Evolutionary conservation across 495 filamentous ascomycete species (phyloP), one percentile per base, ranked within the genome.

Genomic region (Rhizodiscina lignyota): DNA sequence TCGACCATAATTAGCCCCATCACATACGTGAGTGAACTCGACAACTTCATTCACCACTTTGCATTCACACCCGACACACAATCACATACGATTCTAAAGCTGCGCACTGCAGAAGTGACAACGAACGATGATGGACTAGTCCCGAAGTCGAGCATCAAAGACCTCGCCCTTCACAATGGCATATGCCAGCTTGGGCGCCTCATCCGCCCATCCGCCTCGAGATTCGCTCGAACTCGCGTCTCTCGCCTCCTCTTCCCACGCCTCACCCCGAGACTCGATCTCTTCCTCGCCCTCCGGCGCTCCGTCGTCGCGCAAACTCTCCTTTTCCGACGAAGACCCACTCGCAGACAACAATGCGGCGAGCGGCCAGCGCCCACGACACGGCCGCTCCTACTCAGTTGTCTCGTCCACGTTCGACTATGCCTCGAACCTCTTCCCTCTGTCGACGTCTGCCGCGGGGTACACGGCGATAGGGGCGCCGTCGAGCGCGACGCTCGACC

Each of bases 221-320:
- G 89, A 96, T 65, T 97, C 89, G 36, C 75, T 97, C 43, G 89
- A 97, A 60, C 79, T 97, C 31, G 89, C 84, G 34, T 94, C 85
- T 19, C 74, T 97, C 37, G 89, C 89, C 10, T 82, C 76, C 31
- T 93, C 86, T 29, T 77, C 71, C 30, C 70, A 60, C 30, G 57
- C 60, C 39, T 69, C 68, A 2, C 63, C 51, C 24, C 62, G 71
- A 24, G 68, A 72, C 24, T 77, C 74, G 2, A 66, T 73, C 35
- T 75, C 69, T 34, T 83, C 82, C 10, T 94, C 85, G 18, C 69
- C 74, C 33, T 79, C 81, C 20, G 85, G 83, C 41, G 74, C 89
- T 46, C 79, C 85, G 10, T 96, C 89, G 3, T 94, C 85, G 36
- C 82, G 87, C 36, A 82, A 79, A 40, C 67, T 89, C 34, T 97